Conservation (phyloP, 768 basidiomycete genomes). For the Rhodotorula graminis region DNA sequence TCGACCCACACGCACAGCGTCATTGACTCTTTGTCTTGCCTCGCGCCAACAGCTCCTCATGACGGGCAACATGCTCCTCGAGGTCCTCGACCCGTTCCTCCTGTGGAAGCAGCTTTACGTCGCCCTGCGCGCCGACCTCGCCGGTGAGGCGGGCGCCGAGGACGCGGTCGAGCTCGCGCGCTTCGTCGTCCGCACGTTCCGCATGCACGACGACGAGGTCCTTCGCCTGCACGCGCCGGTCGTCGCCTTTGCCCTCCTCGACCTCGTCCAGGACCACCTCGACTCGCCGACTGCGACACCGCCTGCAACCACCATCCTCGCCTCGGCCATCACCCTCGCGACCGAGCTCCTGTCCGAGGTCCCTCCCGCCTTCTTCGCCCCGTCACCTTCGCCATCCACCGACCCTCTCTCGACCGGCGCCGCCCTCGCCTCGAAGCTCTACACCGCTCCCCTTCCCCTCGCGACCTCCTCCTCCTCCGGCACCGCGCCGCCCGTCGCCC, state of each 20-base stretch:
- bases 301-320: neutral
- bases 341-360: constrained; percentile 39
- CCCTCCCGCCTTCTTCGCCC: constrained; percentile 35
- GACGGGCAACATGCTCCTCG: constrained; percentile 82
- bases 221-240: constrained; percentile 59
- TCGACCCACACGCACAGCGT: too few relatives aligned
- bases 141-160: neutral
- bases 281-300: neutral
- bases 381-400: neutral
- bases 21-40: too few relatives aligned
- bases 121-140: neutral
- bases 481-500: too few relatives aligned
- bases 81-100: constrained; percentile 82
- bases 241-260: constrained; percentile 64
- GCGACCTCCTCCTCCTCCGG: too few relatives aligned
- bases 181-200: constrained; percentile 70
- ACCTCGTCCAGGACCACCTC: constrained; percentile 53
- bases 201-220: constrained; percentile 69
- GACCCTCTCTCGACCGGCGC: neutral
- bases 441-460: neutral
- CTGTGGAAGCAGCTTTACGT: constrained; percentile 75
- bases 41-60: constrained; percentile 56
- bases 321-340: constrained; percentile 12
- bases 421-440: neutral
- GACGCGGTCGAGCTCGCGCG: constrained; percentile 55